Conservation (phyloP, 306 rosid genomes). For the Vigna angularis region DNA sequence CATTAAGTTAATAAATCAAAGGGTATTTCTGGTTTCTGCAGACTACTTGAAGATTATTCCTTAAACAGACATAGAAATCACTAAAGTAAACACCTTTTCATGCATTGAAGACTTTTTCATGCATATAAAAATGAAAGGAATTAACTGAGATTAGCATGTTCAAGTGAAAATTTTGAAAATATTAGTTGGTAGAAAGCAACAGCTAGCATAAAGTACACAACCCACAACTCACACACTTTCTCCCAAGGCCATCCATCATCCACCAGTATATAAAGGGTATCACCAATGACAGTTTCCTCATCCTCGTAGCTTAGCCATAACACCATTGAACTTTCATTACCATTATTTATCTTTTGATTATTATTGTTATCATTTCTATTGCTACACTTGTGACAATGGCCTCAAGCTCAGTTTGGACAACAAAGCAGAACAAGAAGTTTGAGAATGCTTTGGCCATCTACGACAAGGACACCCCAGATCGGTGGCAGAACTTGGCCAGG, state of each 20-base stretch:
- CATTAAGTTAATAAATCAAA: too few species aligned
- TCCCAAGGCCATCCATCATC: slow-evolving; percentile 8
- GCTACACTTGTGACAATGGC: slow-evolving; percentile 39
- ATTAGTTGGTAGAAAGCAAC: too few species aligned
- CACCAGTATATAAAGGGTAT: slow-evolving; percentile 61
- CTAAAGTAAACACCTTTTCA: too few species aligned
- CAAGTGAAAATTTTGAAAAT: too few species aligned
- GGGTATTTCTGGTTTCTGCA: too few species aligned
- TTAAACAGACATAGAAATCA: too few species aligned
- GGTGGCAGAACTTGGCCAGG: slow-evolving; percentile 82
- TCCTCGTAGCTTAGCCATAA: slow-evolving; percentile 29
- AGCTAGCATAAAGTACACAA: slow-evolving; percentile 14
- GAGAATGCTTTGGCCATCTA: slow-evolving; percentile 85
- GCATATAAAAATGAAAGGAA: too few species aligned
- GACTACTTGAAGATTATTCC: too few species aligned
- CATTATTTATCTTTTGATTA: background rate
- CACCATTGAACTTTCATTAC: slow-evolving; percentile 22
- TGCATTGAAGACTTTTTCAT: too few species aligned
- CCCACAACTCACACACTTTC: background rate
- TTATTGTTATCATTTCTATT: background rate
- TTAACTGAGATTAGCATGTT: too few species aligned
- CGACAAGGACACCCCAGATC: slow-evolving; percentile 77
- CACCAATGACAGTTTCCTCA: slow-evolving; percentile 40
- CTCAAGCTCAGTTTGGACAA: slow-evolving; percentile 72
- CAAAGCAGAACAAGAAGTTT: slow-evolving; percentile 79